Evolutionary conservation across 2,329 filamentous ascomycete genomes (phyloP).

Genomic region (Aplosporella prunicola): DNA sequence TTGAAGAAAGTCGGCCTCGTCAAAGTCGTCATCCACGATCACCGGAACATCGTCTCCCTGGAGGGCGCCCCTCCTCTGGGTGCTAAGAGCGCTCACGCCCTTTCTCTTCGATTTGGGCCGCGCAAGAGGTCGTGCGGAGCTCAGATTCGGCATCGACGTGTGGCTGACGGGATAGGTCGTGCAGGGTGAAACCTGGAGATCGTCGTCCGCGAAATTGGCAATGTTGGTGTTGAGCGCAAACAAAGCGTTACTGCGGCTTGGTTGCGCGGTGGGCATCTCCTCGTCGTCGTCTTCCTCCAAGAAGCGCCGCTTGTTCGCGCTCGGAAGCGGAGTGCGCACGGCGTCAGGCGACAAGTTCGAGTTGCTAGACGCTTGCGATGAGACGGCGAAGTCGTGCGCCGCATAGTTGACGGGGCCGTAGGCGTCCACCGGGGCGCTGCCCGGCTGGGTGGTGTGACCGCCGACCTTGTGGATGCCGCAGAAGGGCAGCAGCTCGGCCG

Average conservation of each 20-base stretch:
- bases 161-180: constrained; percentile 15
- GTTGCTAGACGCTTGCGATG: constrained; percentile 21
- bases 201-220: constrained; percentile 21
- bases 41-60: constrained; percentile 9
- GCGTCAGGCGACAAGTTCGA: constrained; percentile 21
- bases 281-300: constrained; percentile 29
- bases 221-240: constrained; percentile 17
- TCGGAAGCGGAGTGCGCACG: constrained; percentile 16
- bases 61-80: constrained; percentile 25
- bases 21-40: constrained; percentile 45
- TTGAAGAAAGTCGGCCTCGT: constrained; percentile 54
- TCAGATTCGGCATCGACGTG: constrained; percentile 11
- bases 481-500: constrained; percentile 64
- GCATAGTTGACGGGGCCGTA: constrained; percentile 18
- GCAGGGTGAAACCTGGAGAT: constrained; percentile 26
- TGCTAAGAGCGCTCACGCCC: constrained; percentile 19
- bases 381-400: constrained; percentile 26
- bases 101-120: constrained; percentile 25
- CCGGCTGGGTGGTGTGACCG: constrained; percentile 34
- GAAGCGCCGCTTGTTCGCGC: constrained; percentile 34
- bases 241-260: not conserved
- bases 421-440: constrained; percentile 16
- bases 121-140: constrained; percentile 17
- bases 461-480: constrained; percentile 72
- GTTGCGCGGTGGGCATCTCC: constrained; percentile 14